These are phyloP conservation scores for Beauveria brongniartii DNA, from an alignment of 2,329 filamentous ascomycete genomes.

Conservation along the genomic window DNA sequence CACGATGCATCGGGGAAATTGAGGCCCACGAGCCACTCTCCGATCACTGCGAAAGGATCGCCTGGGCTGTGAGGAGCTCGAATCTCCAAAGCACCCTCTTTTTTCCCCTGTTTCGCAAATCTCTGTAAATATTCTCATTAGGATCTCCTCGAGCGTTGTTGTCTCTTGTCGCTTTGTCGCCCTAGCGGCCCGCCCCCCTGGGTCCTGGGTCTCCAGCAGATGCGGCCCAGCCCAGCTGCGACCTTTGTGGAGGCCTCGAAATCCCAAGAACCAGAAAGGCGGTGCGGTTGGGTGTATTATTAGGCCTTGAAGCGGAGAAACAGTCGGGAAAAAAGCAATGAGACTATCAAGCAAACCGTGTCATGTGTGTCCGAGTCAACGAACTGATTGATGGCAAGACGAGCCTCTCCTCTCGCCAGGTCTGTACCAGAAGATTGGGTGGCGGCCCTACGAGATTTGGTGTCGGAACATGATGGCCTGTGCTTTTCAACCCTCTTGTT, in stretches of 20 bases:
- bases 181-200: background rate
- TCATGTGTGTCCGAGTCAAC: background rate
- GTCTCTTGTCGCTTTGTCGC: slow-evolving; percentile 1
- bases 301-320: background rate
- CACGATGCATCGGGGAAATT: background rate
- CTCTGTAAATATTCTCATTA: background rate
- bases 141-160: background rate
- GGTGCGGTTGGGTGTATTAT: background rate
- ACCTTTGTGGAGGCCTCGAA: background rate
- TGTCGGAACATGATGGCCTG: background rate
- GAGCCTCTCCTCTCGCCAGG: background rate
- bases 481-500: background rate
- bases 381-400: background rate
- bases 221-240: background rate
- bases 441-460: background rate
- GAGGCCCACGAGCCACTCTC: background rate
- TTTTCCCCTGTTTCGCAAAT: background rate
- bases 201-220: background rate
- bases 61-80: background rate
- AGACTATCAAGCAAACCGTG: too few species aligned
- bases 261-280: background rate
- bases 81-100: too few species aligned
- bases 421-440: slow-evolving; percentile 2
- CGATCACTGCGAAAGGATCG: background rate
- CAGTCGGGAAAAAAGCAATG: background rate